Percentiles rank a stretch among this genome's conserved stretches.
Evolutionary conservation across 306 rosid genomes (phyloP).

Genomic region (Vicia faba): DNA sequence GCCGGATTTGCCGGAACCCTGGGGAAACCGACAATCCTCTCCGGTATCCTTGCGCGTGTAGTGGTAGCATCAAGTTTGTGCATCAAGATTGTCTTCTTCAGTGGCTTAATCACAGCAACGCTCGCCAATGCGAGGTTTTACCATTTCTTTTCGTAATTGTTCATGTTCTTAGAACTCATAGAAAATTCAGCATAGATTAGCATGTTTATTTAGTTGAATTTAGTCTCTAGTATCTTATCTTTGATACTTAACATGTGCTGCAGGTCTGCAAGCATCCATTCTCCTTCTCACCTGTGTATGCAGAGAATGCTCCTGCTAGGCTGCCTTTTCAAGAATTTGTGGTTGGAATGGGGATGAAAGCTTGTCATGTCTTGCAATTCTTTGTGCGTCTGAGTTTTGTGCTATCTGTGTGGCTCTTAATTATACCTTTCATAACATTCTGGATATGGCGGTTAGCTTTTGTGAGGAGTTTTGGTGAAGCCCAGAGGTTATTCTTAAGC

Average conservation of each 20-base stretch:
- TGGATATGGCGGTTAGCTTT: constrained; percentile 99
- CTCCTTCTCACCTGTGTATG: constrained; percentile 97
- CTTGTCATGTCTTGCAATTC: constrained; percentile 95
- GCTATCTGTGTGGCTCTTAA: constrained; percentile 94
- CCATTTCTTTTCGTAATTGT: constrained; percentile 9
- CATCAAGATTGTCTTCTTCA: constrained; percentile 98
- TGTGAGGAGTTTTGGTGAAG: constrained; percentile 96
- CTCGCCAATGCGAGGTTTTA: constrained; percentile 97
- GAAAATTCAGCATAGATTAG: constrained; percentile 21
- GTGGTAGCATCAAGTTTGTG: constrained; percentile 96
- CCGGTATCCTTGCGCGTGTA: constrained; percentile 94
- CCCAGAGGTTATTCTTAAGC: constrained; percentile 89
- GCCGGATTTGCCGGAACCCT: constrained; percentile 96
- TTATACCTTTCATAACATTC: constrained; percentile 94
- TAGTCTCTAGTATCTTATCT: too few relatives aligned
- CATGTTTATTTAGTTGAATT: constrained; percentile 17
- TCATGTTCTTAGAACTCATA: constrained; percentile 7
- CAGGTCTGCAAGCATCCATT: constrained; percentile 99
- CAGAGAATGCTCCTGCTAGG: constrained; percentile 93
- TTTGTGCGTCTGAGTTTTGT: constrained; percentile 93
- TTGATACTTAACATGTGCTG: constrained; percentile 40
- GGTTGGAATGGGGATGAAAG: constrained; percentile 97
- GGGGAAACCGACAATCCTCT: constrained; percentile 91
- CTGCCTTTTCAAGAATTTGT: constrained; percentile 97
- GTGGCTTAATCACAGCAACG: constrained; percentile 99